phyloP scores from a whole-genome alignment of 2,329 filamentous ascomycete species.

The Botrytis elliptica region DNA sequence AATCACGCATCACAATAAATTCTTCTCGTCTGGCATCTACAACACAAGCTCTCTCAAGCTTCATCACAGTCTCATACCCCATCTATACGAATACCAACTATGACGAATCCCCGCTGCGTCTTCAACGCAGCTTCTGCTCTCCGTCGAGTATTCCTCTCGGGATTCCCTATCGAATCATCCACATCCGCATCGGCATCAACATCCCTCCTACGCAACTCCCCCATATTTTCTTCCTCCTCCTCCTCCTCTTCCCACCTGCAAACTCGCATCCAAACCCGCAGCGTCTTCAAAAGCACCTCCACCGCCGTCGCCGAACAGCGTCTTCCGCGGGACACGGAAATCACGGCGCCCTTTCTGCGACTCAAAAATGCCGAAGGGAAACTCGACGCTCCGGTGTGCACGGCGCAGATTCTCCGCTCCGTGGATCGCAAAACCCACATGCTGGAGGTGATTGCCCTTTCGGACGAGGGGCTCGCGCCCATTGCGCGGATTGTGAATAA shows the following conservation, averaged over 20 bases:
- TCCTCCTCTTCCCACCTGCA: conserved; percentile 8
- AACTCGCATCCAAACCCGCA: conserved; percentile 16
- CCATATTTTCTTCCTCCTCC: not conserved
- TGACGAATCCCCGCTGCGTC: conserved; percentile 36
- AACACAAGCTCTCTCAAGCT: not conserved
- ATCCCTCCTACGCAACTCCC: conserved; percentile 28
- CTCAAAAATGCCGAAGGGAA: conserved; percentile 42
- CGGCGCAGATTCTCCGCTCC: conserved; percentile 45
- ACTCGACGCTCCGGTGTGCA: conserved; percentile 40
- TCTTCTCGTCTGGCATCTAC: not conserved
- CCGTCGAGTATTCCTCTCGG: conserved; percentile 47
- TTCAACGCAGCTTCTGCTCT: conserved; percentile 49
- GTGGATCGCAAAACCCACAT: conserved; percentile 48
- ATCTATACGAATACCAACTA: conserved; percentile 17
- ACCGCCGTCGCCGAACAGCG: conserved; percentile 24
- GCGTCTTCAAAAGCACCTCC: conserved; percentile 16
- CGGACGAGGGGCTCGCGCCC: conserved; percentile 44
- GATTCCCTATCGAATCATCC: conserved; percentile 34
- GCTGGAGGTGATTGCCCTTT: conserved; percentile 49
- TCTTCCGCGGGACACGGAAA: conserved; percentile 49
- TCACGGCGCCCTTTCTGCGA: conserved; percentile 45
- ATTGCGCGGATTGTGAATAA: conserved; percentile 72
- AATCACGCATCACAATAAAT: conserved; percentile 4
- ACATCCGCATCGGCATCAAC: conserved; percentile 33
- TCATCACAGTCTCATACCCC: not conserved